phyloP scores from a whole-genome alignment of 2,329 filamentous ascomycete species.

The Fusarium nurragi region DNA sequence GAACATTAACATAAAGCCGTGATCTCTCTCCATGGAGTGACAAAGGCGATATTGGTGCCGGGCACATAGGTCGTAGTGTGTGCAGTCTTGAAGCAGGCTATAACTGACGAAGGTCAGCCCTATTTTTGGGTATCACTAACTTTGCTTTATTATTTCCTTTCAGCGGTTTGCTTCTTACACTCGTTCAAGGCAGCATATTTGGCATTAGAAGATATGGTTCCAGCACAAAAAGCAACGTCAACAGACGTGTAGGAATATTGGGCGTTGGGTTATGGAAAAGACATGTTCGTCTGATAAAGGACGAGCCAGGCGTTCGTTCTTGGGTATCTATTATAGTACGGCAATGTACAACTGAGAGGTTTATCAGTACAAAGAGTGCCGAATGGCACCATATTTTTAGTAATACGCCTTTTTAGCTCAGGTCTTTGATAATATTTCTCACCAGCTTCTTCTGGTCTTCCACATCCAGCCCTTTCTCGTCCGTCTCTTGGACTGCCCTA shows the following conservation, averaged over 20 bases:
- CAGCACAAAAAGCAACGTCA: constrained; percentile 26
- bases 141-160: constrained; percentile 15
- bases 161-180: constrained; percentile 35
- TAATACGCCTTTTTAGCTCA: constrained; percentile 52
- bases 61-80: background rate
- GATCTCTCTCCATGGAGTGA: background rate
- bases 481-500: constrained; percentile 79
- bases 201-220: constrained; percentile 27
- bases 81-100: background rate
- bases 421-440: constrained; percentile 69
- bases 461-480: constrained; percentile 70
- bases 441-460: constrained; percentile 77
- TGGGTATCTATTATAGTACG: constrained; percentile 43
- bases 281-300: constrained; percentile 25
- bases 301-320: constrained; percentile 35
- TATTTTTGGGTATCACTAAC: background rate
- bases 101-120: background rate
- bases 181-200: constrained; percentile 30
- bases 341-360: constrained; percentile 32
- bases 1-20: background rate
- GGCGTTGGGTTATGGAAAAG: constrained; percentile 39
- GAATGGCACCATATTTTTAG: constrained; percentile 20
- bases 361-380: constrained; percentile 37
- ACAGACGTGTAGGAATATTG: constrained; percentile 17
- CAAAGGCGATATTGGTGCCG: background rate